These are phyloP conservation scores for Candida endomychidarum DNA, from an alignment of 805 yeast species.

Conservation along the genomic window DNA sequence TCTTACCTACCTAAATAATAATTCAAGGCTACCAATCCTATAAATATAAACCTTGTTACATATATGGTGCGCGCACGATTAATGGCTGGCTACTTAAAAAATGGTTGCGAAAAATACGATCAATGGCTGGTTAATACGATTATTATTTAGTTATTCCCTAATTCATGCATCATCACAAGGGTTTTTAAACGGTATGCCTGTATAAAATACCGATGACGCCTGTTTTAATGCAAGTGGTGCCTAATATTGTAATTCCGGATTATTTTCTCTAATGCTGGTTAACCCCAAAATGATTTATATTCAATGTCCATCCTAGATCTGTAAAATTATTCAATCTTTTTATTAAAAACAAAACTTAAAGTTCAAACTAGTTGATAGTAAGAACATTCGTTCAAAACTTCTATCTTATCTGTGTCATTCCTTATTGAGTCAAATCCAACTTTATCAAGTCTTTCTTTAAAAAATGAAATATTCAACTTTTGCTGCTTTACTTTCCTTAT, in stretches of 20 bases:
- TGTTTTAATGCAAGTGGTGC: too few relatives aligned
- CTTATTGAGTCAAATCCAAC: conserved; percentile 1
- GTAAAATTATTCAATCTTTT: conserved; percentile 4
- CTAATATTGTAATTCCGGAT: background rate
- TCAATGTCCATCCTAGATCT: conserved; percentile 1
- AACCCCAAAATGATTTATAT: conserved; percentile 2
- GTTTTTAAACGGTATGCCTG: conserved; percentile 5
- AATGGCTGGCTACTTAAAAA: conserved; percentile 1
- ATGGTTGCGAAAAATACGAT: conserved; percentile 6
- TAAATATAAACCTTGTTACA: conserved; percentile 1
- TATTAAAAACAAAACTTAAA: background rate
- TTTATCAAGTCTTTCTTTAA: conserved; percentile 7
- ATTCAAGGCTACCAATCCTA: conserved; percentile 5
- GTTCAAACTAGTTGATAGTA: conserved; percentile 2
- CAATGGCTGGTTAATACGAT: conserved; percentile 3
- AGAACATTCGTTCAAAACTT: conserved; percentile 4
- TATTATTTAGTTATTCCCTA: conserved; percentile 2
- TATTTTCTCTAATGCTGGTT: conserved; percentile 4
- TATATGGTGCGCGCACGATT: background rate
- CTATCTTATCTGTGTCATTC: conserved; percentile 2
- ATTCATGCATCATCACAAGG: background rate
- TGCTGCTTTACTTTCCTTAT: conserved; percentile 19
- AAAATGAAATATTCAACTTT: conserved; percentile 16
- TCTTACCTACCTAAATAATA: background rate
- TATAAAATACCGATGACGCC: conserved; percentile 1